Evolutionary conservation across 352 stramenopile species (phyloP), one percentile per base, ranked within the genome.

Genomic region (Phytophthora constricta): DNA sequence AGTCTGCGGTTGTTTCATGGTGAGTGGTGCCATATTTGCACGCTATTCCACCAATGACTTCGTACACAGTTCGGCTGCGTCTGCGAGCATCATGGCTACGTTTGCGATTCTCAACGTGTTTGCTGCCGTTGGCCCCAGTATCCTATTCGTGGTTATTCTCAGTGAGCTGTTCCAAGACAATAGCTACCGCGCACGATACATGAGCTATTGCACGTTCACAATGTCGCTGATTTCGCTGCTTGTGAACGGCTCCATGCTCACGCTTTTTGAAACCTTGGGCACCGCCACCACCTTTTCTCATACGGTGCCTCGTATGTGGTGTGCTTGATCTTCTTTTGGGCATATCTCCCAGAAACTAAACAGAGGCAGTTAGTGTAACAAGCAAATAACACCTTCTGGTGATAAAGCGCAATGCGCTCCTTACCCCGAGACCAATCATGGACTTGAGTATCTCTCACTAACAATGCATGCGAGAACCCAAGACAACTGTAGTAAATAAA

Each of bases 131-230:
- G 87, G 87, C 2, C 84, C 87, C 31, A 92, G 83, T 60, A 84
- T 92, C 52, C 75, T 94, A 16, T 96, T 96, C 26, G 80, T 96
- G 42, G 83, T 96, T 2, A 94, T 96, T 64, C 72, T 96, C 23
- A 93, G 81, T 42, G 87, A 96, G 61, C 74, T 96, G 31, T 96
- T 96, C 59, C 82, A 88, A 47, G 81, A 93, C 75, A 89, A 76
- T 61, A 90, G 75, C 68, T 91, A 93, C 61, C 87, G 87, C 19
- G 87, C 87, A 25, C 69, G 76, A 20, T 94, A 92, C 80, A 96
- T 94, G 86, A 94, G 87, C 78, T 94, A 93, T 74, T 96, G 87
- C 64, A 96, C 87, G 39, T 96, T 96, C 65, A 70, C 86, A 39
- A 96, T 96, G 87, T 96, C 87, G 51, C 77, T 93, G 51, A 86